These are phyloP conservation scores for Penicillium sp. DNA, from an alignment of 2,329 filamentous ascomycete genomes.

Conservation along the genomic window DNA sequence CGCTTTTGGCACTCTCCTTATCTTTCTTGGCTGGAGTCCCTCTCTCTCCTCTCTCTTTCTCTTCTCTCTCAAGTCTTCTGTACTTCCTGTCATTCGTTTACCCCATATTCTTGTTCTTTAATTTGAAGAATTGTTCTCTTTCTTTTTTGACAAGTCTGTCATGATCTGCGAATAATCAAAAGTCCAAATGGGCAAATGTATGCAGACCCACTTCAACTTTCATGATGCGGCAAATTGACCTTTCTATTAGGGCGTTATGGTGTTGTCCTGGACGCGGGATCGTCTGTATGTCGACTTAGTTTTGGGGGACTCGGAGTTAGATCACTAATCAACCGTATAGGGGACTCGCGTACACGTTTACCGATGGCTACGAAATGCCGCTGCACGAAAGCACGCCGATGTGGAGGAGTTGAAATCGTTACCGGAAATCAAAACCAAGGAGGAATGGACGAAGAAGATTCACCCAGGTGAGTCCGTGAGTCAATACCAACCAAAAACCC, in stretches of 20 bases:
- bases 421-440: constrained; percentile 78
- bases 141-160: constrained; percentile 21
- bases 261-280: constrained; percentile 95
- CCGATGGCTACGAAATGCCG: constrained; percentile 78
- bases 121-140: constrained; percentile 9
- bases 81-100: constrained; percentile 10
- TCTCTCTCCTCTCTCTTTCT: constrained; percentile 1
- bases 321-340: constrained; percentile 30
- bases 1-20: constrained; percentile 23
- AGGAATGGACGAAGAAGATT: constrained; percentile 90
- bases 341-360: constrained; percentile 95
- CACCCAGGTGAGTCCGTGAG: constrained; percentile 63
- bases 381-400: constrained; percentile 62
- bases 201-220: constrained; percentile 5
- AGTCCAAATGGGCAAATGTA: constrained; percentile 48
- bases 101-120: constrained; percentile 8
- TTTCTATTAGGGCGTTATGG: constrained; percentile 66
- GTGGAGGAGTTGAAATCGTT: constrained; percentile 64
- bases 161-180: constrained; percentile 32
- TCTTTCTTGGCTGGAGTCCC: constrained; percentile 9
- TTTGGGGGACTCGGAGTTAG: constrained; percentile 1
- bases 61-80: background rate
- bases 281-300: constrained; percentile 60
- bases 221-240: constrained; percentile 1
- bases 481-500: background rate